Conservation (phyloP, 495 filamentous ascomycete species). For the Podospora fimiseda region DNA sequence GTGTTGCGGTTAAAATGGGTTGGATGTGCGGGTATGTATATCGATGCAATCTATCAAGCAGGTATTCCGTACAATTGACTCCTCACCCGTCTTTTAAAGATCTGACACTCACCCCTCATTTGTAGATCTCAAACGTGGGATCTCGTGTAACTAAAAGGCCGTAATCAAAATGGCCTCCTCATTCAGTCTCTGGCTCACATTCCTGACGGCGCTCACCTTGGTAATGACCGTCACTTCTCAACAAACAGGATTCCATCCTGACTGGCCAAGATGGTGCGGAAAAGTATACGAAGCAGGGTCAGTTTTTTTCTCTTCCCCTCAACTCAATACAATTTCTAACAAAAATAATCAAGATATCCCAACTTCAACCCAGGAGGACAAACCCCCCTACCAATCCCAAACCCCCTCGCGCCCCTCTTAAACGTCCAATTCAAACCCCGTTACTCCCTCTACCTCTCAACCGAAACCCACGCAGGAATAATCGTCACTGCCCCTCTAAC, state of each 20-base stretch:
- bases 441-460: conserved; percentile 54
- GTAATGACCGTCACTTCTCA: conserved; percentile 7
- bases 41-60: background rate
- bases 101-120: too few relatives aligned
- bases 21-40: too few relatives aligned
- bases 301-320: background rate
- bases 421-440: conserved; percentile 54
- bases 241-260: conserved; percentile 36
- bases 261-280: conserved; percentile 52
- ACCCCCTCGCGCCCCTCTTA: conserved; percentile 40
- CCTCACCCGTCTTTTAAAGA: too few relatives aligned
- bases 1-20: background rate
- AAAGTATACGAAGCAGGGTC: conserved; percentile 51
- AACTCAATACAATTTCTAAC: background rate
- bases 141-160: too few relatives aligned
- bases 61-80: too few relatives aligned
- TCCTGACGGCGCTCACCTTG: conserved; percentile 1
- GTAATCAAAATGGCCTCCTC: too few relatives aligned
- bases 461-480: conserved; percentile 48
- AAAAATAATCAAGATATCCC: conserved; percentile 37
- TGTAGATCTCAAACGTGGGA: background rate
- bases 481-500: conserved; percentile 55
- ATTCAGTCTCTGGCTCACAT: conserved; percentile 6
- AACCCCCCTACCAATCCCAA: conserved; percentile 37
- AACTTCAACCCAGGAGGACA: conserved; percentile 58